phyloP scores from a whole-genome alignment of 202 grass and related monocot species.

The Hordeum pubiflorum region DNA sequence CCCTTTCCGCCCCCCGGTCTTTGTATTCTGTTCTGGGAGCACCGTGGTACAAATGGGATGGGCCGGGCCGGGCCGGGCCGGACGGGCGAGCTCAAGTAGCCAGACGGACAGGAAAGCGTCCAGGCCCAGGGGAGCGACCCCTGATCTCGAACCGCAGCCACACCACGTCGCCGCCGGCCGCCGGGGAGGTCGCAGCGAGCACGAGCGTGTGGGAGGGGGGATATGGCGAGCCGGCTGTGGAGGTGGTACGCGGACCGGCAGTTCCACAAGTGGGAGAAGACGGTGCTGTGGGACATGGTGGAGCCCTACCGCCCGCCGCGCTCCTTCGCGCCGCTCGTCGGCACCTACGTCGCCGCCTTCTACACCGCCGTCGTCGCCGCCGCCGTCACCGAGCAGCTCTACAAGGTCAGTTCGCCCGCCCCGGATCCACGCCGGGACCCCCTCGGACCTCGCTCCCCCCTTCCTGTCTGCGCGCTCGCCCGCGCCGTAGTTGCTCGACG shows the following conservation, averaged over 20 bases:
- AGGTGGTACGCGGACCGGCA: slow-evolving; percentile 87
- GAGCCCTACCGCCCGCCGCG: slow-evolving; percentile 70
- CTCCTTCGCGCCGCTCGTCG: slow-evolving; percentile 66
- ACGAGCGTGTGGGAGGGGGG: background rate
- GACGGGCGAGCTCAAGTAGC: background rate
- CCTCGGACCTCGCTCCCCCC: background rate
- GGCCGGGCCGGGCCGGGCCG: background rate
- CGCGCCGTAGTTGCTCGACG: background rate
- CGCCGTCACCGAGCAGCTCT: slow-evolving; percentile 81
- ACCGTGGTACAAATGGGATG: background rate
- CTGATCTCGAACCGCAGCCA: too few species aligned
- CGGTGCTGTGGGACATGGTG: slow-evolving; percentile 92
- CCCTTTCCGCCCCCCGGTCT: background rate
- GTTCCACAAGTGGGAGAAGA: slow-evolving; percentile 94
- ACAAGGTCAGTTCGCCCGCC: slow-evolving; percentile 36
- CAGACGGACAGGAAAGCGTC: too few species aligned
- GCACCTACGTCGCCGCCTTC: slow-evolving; percentile 85
- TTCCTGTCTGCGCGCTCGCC: background rate
- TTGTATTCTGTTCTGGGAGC: slow-evolving; percentile 15
- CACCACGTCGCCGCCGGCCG: background rate
- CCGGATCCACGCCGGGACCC: background rate
- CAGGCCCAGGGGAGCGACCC: background rate
- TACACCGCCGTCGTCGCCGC: slow-evolving; percentile 79
- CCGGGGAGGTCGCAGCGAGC: background rate
- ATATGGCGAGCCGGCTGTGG: slow-evolving; percentile 71